phyloP scores from a whole-genome alignment of 164 flowering plant species.

The Chimonanthus salicifolius region DNA sequence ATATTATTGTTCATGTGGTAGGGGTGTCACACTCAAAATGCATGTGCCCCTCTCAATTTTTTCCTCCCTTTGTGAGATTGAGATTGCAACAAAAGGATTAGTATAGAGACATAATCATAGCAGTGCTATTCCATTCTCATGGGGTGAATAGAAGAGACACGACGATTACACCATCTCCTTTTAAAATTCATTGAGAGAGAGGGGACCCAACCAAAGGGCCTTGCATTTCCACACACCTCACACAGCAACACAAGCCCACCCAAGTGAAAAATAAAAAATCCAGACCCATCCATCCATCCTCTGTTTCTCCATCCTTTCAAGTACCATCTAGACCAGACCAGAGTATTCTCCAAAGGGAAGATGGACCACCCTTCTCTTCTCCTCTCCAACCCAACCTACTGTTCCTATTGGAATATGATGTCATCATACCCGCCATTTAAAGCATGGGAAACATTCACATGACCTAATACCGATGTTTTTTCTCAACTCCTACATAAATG shows the following conservation, averaged over 20 bases:
- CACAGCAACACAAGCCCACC: not conserved
- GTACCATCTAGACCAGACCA: conserved; percentile 46
- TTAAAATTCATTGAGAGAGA: conserved; percentile 29
- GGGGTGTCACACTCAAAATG: conserved; percentile 5
- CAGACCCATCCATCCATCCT: conserved; percentile 8
- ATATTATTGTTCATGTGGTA: conserved; percentile 16
- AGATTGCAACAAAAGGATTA: conserved; percentile 30
- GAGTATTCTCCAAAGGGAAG: conserved; percentile 19
- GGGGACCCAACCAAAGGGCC: conserved; percentile 19
- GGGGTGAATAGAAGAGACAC: conserved; percentile 35
- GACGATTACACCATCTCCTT: conserved; percentile 27
- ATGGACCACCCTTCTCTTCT: conserved; percentile 26
- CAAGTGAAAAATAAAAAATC: not conserved
- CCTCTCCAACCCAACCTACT: conserved; percentile 13
- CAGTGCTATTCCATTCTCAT: conserved; percentile 23
- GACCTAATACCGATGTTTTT: conserved; percentile 29
- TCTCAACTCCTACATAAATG: conserved; percentile 49
- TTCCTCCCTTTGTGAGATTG: conserved; percentile 6
- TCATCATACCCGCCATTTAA: conserved; percentile 22
- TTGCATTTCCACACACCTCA: conserved; percentile 7
- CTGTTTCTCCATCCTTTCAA: conserved; percentile 7
- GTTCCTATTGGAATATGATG: conserved; percentile 31
- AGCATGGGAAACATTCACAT: conserved; percentile 17
- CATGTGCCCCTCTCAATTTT: not conserved
- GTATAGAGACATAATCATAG: conserved; percentile 41